Evolutionary conservation across 768 basidiomycete genomes (phyloP).

Genomic region (Tulasnella sp.): DNA sequence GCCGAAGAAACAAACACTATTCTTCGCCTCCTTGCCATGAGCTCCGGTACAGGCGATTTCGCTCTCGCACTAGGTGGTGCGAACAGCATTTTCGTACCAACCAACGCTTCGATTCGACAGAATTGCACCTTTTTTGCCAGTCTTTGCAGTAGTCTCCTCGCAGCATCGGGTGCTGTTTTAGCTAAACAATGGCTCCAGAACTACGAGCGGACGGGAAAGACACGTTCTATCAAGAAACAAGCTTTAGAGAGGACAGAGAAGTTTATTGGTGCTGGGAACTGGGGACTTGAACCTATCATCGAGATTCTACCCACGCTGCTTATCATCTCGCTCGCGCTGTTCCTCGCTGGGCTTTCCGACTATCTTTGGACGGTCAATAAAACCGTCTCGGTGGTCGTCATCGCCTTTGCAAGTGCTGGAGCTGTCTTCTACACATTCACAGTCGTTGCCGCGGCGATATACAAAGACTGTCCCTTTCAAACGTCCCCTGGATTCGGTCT

Average conservation of each 20-base stretch:
- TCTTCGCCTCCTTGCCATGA: no score
- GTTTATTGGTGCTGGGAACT: neutral
- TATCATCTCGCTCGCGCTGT: neutral
- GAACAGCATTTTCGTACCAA: neutral
- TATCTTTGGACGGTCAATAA: neutral
- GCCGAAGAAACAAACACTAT: no score
- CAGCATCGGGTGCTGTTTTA: neutral
- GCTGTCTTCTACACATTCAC: no score
- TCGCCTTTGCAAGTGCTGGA: neutral
- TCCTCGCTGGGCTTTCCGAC: neutral
- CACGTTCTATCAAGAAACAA: neutral
- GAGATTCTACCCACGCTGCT: neutral
- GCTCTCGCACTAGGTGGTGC: neutral
- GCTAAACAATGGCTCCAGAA: slow-evolving; percentile 3
- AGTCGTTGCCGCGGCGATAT: no score
- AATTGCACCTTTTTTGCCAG: slow-evolving; percentile 4
- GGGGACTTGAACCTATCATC: neutral
- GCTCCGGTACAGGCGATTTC: no score
- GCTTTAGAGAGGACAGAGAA: neutral
- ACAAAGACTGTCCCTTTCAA: no score
- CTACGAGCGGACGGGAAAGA: neutral
- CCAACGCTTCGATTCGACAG: neutral
- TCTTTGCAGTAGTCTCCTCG: neutral
- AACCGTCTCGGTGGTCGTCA: neutral
- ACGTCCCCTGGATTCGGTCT: no score